phyloP scores from a whole-genome alignment of 2,329 filamentous ascomycete species.

The Diplodia corticola region DNA sequence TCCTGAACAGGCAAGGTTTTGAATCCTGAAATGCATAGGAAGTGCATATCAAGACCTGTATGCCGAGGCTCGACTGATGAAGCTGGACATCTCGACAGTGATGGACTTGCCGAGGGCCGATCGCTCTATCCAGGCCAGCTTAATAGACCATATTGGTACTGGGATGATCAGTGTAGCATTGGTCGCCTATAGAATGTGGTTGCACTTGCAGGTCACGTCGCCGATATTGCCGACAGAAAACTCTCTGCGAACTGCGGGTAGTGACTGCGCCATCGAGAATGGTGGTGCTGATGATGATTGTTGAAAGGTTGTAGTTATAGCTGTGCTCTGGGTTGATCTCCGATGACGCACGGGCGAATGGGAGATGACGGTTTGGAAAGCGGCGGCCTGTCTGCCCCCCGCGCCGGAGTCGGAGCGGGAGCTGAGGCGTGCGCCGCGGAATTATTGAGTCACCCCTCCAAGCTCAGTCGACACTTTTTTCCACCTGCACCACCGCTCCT shows the following conservation, averaged over 20 bases:
- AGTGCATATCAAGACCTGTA: background rate
- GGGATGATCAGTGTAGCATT: background rate
- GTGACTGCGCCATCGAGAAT: background rate
- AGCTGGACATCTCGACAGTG: background rate
- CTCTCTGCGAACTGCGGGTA: background rate
- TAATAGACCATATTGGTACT: background rate
- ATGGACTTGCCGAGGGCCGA: slow-evolving; percentile 7
- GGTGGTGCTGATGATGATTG: too few relatives aligned
- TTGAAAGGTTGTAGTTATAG: background rate
- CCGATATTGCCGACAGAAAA: too few relatives aligned
- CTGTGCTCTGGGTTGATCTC: background rate
- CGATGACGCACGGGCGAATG: background rate
- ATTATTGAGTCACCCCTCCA: slow-evolving; percentile 21
- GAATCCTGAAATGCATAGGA: background rate
- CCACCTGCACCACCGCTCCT: background rate
- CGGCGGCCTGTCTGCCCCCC: background rate
- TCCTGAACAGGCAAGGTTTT: background rate
- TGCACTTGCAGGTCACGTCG: background rate
- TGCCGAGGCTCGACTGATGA: background rate
- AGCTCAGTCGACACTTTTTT: slow-evolving; percentile 19
- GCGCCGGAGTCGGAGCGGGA: slow-evolving; percentile 8
- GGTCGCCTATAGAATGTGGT: background rate
- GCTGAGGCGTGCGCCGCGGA: background rate
- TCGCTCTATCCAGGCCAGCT: background rate
- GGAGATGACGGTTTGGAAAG: background rate